Evolutionary conservation across 257 asterid species (phyloP), one percentile per base, ranked within the genome.

Genomic region (Ehretia macrophylla): DNA sequence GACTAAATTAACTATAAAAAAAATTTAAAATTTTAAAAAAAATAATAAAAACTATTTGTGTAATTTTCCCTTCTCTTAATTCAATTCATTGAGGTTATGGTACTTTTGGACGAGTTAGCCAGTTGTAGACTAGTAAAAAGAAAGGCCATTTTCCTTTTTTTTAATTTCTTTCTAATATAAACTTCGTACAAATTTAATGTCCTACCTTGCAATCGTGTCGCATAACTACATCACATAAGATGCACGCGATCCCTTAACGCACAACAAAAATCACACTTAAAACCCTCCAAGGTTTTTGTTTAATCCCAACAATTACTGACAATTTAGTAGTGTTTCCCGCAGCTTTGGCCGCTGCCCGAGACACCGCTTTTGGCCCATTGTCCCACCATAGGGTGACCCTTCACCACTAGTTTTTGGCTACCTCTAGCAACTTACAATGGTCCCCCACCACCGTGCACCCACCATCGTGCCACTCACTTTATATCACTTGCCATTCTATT

Each of bases 181-280:
- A 27, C 6, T 27, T 6, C 35, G 35, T 27, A 27, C 35, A 27
- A 27, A 6, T 6, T 27, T 27, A 27, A 6, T 27, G 35, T 3
- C 6, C 4, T 1, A 27, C 35, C 35, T 27, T 27, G 35, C 27
- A 11, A 14, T 32, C 58, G 20, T 69, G 66, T 42, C 45, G 56
- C 65, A 68, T 12, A 48, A 50, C 37, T 42, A 42, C 55, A 54
- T 56, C 75, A 59, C 78, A 68, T 37, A 55, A 19, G 49, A 20
- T 49, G 54, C 78, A 73, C 74, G 71, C 63, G 71, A 73, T 65
- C 59, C 73, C 75, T 9, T 65, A 55, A 19, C 57, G 27, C 68
- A 58, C 68, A 55, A 45, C 72, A 55, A 10, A 37, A 56, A 5
- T 18, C n/a, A 8, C 37, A 14, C 23, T 8, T 19, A 32, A 59